Evolutionary conservation across 441 rosid species (phyloP).

Genomic region (Flueggea neowawraea): DNA sequence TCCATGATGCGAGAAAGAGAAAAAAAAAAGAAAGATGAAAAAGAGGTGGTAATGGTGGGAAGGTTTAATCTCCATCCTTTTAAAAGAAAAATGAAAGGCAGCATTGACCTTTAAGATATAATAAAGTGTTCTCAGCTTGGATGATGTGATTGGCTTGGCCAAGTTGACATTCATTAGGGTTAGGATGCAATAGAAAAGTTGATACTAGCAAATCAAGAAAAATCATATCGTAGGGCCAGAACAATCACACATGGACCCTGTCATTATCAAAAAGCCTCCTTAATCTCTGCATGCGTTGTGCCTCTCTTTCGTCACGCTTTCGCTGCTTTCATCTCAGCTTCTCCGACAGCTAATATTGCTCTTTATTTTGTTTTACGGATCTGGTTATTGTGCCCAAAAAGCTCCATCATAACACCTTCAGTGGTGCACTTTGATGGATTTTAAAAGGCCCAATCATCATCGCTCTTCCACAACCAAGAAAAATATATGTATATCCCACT

Average conservation of each 20-base stretch:
- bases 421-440: constrained; percentile 49
- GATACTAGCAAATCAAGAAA: constrained; percentile 11
- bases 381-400: constrained; percentile 8
- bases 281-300: constrained; percentile 37
- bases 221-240: constrained; percentile 41
- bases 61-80: background rate
- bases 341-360: constrained; percentile 12
- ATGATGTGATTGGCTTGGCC: constrained; percentile 15
- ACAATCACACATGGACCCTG: constrained; percentile 51
- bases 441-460: constrained; percentile 28
- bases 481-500: constrained; percentile 1
- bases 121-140: constrained; percentile 1
- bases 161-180: constrained; percentile 20
- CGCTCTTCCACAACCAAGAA: constrained; percentile 23
- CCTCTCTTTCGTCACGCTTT: constrained; percentile 62
- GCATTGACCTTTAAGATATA: constrained; percentile 40
- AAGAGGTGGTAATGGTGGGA: constrained; percentile 14
- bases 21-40: too few species aligned
- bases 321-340: constrained; percentile 44
- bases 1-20: too few species aligned
- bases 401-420: constrained; percentile 19
- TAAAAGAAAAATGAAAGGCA: background rate
- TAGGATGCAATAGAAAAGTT: background rate
- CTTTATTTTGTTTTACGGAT: constrained; percentile 6
- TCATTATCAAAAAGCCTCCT: constrained; percentile 22